Conservation (phyloP, 108 stramenopile species). For the Discostella pseudostelligera region DNA sequence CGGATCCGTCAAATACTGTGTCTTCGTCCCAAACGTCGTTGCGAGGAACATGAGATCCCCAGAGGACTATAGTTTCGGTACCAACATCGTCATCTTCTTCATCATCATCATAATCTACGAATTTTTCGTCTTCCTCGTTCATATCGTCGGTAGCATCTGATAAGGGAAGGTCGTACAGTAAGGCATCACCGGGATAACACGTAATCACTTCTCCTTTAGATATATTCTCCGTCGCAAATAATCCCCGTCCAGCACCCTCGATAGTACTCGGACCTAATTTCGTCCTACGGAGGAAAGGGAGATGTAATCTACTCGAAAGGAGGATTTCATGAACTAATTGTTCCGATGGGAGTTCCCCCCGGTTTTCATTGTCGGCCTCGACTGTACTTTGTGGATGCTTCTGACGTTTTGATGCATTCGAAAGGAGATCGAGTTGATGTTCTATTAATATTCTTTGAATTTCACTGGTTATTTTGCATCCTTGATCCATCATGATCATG, state of each 20-base stretch:
- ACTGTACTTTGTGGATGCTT: constrained; percentile 15
- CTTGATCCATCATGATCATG: constrained; percentile 1
- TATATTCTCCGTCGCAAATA: constrained; percentile 38
- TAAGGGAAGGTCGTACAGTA: constrained; percentile 23
- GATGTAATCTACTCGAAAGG: constrained; percentile 23
- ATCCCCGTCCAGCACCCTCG: constrained; percentile 34
- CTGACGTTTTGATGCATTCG: constrained; percentile 1
- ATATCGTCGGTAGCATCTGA: constrained; percentile 6
- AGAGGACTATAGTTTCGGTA: constrained; percentile 24
- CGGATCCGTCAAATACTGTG: constrained; percentile 20
- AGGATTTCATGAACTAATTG: constrained; percentile 28
- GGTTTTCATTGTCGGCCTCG: constrained; percentile 10
- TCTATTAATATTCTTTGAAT: constrained; percentile 2
- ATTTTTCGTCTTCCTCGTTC: constrained; percentile 10
- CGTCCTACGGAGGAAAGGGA: constrained; percentile 23
- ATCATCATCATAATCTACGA: constrained; percentile 11
- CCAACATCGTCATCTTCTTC: constrained; percentile 21
- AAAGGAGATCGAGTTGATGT: neutral
- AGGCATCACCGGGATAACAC: constrained; percentile 53
- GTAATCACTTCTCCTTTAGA: constrained; percentile 40
- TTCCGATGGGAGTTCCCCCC: constrained; percentile 2
- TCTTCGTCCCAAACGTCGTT: constrained; percentile 21
- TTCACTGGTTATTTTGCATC: neutral
- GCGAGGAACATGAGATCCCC: constrained; percentile 23
- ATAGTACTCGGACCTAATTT: constrained; percentile 26